Evolutionary conservation across 495 filamentous ascomycete species (phyloP), one percentile per base, ranked within the genome.

Genomic region (Neurospora sublineolata): DNA sequence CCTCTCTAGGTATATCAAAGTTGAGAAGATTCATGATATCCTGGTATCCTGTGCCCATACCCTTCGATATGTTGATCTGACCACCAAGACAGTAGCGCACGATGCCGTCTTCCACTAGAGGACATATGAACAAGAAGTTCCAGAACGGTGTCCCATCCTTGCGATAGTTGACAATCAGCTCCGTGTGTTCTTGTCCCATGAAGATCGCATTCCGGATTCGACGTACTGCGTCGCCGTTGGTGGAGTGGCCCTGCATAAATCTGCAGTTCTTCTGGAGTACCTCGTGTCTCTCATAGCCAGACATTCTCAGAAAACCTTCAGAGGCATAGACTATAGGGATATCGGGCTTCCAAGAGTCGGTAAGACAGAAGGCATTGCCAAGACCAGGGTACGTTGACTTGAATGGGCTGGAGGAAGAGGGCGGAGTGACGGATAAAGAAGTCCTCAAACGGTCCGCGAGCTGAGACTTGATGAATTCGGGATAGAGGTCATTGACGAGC

Each of bases 21-120:
- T 80, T 82, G 4, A 89, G 74, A 30, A 87, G 79, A n/a, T 80
- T 78, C 69, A 89, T 58, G 16, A 89, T 79, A 70, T 87, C 85
- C 23, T 82, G 81, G 68, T 78, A 77, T 0, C 75, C 72, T 60
- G 79, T 80, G 44, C 83, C 84, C 72, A 88, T 83, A 12, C 81
- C 83, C 14, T 83, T 84, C 2, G 85, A 87, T 58, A 87, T 83
- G 72, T 88, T 86, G 75, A 89, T 83, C 76, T 89, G 87, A 0
- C 80, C 87, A 9, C 86, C 87, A 12, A 89, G 81, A 72, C 81
- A 86, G 80, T 82, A 88, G 0, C 76, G 76, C 3, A 84, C 70
- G 20, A 76, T 80, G 1, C 85, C 86, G 1, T 80, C 69, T 30
- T 79, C 80, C 68, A 84, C 79, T 4, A 89, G 76, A 0, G 87